These are phyloP conservation scores for Eucalyptus rudis DNA, from an alignment of 345 rosid species.

Conservation along the genomic window DNA sequence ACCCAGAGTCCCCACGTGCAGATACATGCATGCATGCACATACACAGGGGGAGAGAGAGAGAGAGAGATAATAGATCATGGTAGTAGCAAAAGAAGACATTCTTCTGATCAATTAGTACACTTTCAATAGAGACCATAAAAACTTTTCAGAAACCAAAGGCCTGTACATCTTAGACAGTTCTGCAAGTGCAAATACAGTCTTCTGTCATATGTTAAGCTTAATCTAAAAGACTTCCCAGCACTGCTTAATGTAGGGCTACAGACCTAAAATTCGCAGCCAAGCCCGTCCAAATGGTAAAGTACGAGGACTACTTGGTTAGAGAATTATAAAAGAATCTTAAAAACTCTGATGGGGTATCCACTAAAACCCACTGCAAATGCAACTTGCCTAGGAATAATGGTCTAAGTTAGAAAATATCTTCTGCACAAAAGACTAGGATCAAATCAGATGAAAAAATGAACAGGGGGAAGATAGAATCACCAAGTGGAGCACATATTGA, in stretches of 20 bases:
- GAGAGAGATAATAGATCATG: not conserved
- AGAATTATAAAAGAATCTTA: not conserved
- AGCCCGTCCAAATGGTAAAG: not conserved
- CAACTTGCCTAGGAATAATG: not conserved
- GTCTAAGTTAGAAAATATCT: not conserved
- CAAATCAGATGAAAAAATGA: not conserved
- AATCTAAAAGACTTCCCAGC: not conserved
- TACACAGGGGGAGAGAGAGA: not conserved
- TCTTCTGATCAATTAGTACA: not conserved
- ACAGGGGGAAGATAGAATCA: not conserved
- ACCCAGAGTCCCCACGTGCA: no score
- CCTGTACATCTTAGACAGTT: not conserved
- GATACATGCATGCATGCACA: not conserved
- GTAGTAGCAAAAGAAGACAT: not conserved
- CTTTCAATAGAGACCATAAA: not conserved
- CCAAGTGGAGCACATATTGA: not conserved
- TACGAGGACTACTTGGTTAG: not conserved
- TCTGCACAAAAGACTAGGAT: not conserved
- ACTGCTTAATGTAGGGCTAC: not conserved
- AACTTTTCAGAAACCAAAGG: not conserved
- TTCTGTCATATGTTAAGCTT: not conserved
- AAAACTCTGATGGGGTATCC: not conserved
- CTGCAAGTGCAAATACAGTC: not conserved
- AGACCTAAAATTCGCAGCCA: not conserved
- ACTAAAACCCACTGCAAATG: not conserved